Evolutionary conservation across 1,284 basidiomycete species (phyloP).

Genomic region (Melampsora medusae): DNA sequence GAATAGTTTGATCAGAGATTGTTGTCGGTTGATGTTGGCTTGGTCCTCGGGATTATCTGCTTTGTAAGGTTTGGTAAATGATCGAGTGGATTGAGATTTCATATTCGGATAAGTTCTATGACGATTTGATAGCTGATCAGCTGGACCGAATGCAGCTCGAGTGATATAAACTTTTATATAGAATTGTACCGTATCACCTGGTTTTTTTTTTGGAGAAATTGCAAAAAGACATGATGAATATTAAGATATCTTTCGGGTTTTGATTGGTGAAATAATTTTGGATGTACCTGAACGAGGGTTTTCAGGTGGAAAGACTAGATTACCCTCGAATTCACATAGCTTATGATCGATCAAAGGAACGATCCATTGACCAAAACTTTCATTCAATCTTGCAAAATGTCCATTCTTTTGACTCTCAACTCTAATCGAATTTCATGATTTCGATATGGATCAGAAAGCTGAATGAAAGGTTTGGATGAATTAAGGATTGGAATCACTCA

Average conservation of each 20-base stretch:
- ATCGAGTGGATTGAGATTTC: slow-evolving; percentile 6
- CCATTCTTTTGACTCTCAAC: slow-evolving; percentile 37
- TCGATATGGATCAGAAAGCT: neutral
- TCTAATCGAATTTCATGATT: neutral
- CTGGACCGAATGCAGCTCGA: slow-evolving; percentile 28
- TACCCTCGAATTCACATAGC: slow-evolving; percentile 31
- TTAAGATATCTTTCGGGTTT: neutral
- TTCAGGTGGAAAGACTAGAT: slow-evolving; percentile 22
- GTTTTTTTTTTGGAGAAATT: neutral
- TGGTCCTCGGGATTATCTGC: slow-evolving; percentile 52
- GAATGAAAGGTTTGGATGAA: neutral
- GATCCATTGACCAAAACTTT: slow-evolving; percentile 37
- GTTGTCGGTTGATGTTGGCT: slow-evolving; percentile 20
- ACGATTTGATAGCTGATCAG: slow-evolving; percentile 18
- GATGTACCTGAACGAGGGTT: slow-evolving; percentile 14
- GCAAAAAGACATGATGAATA: neutral
- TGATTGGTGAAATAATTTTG: neutral
- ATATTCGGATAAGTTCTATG: neutral
- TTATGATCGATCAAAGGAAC: slow-evolving; percentile 24
- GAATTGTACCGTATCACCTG: slow-evolving; percentile 42
- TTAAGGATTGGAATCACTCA: neutral
- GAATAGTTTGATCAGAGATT: slow-evolving; percentile 50
- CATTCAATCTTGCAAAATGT: slow-evolving; percentile 28
- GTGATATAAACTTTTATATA: slow-evolving; percentile 38
- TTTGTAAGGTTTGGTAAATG: neutral